These are phyloP conservation scores for Aspergillus terreus DNA, from an alignment of 2,329 filamentous ascomycete species.

Conservation along the genomic window DNA sequence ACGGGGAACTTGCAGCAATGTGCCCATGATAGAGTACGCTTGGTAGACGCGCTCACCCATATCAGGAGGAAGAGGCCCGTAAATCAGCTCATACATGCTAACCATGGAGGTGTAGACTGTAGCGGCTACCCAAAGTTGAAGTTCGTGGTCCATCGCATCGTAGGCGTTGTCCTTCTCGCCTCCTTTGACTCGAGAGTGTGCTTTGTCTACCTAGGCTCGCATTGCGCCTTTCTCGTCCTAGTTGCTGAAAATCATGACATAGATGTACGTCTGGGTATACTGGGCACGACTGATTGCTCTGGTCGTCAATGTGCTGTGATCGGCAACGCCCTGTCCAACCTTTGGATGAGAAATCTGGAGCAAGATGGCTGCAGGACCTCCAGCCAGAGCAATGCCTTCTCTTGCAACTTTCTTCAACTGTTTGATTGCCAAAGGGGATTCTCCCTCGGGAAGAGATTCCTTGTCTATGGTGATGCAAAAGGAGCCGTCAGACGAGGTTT, in stretches of 20 bases:
- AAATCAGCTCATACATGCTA: slow-evolving; percentile 4
- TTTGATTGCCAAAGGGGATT: neutral
- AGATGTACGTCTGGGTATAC: slow-evolving; percentile 8
- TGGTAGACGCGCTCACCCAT: neutral
- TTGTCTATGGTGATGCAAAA: neutral
- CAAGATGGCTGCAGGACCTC: slow-evolving; percentile 5
- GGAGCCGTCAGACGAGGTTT: neutral
- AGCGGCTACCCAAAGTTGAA: slow-evolving; percentile 3
- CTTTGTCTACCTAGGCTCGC: slow-evolving; percentile 2
- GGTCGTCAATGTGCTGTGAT: slow-evolving; percentile 7
- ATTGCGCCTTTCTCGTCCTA: slow-evolving; percentile 1
- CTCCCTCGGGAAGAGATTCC: neutral
- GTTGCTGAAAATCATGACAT: slow-evolving; percentile 5
- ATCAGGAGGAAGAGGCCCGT: neutral
- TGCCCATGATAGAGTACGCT: slow-evolving; percentile 4
- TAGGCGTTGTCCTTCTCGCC: neutral
- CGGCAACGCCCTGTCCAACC: slow-evolving; percentile 5
- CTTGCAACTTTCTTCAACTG: neutral
- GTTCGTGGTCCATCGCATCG: slow-evolving; percentile 1
- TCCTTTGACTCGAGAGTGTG: neutral
- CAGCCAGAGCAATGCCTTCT: slow-evolving; percentile 4
- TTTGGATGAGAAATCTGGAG: slow-evolving; percentile 6
- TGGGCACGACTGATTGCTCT: slow-evolving; percentile 4
- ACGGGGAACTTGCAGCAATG: slow-evolving; percentile 1
- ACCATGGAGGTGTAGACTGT: slow-evolving; percentile 7